Evolutionary conservation across 768 basidiomycete species (phyloP).

Genomic region (Tricholoma sp.): DNA sequence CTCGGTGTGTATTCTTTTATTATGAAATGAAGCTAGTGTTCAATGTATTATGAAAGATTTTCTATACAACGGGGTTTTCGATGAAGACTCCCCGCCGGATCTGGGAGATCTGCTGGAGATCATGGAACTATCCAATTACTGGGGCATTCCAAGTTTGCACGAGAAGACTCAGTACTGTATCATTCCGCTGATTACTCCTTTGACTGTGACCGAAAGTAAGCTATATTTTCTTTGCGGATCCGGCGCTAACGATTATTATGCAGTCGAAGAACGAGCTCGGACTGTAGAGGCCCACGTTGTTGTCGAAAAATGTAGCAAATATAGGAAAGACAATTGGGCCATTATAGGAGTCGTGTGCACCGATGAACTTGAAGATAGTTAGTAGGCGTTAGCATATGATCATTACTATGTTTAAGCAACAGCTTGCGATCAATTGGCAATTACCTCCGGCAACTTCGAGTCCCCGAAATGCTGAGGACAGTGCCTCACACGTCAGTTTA

Average conservation of each 20-base stretch:
- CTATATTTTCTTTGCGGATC: not conserved
- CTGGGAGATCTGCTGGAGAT: conserved; percentile 20
- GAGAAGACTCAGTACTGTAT: conserved; percentile 24
- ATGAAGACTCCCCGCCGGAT: not conserved
- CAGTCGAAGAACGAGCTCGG: conserved; percentile 21
- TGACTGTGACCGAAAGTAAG: not conserved
- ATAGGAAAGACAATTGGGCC: conserved; percentile 19
- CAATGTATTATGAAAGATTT: conserved; percentile 20
- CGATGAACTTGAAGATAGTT: not conserved
- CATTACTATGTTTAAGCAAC: no score
- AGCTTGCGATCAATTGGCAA: no score
- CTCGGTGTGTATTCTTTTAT: conserved; percentile 20
- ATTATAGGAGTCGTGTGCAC: conserved; percentile 8
- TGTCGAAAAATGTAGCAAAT: conserved; percentile 23
- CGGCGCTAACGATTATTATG: not conserved
- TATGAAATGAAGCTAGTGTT: not conserved
- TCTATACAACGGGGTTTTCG: conserved; percentile 22
- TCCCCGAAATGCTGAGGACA: no score
- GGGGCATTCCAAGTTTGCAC: conserved; percentile 19
- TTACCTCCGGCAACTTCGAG: no score
- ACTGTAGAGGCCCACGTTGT: conserved; percentile 11
- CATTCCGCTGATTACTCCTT: not conserved
- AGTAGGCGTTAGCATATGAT: no score
- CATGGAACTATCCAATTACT: conserved; percentile 22
- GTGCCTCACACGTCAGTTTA: no score